phyloP scores from a whole-genome alignment of 306 rosid genomes.

The Comarum palustre region DNA sequence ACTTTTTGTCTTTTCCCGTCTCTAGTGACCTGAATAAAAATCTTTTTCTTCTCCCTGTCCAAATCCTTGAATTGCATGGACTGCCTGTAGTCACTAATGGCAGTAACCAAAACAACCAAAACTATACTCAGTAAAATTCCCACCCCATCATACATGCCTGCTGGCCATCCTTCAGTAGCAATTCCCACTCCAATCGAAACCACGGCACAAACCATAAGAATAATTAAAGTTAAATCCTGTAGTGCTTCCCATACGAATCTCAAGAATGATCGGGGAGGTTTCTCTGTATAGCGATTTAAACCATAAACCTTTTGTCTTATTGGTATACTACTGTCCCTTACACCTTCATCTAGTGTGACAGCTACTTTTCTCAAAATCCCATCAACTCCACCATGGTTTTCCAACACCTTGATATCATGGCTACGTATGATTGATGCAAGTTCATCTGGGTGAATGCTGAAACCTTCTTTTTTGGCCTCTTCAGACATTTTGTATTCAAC shows the following conservation, averaged over 20 bases:
- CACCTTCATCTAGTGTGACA: constrained; percentile 56
- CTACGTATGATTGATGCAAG: constrained; percentile 64
- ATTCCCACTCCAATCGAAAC: constrained; percentile 79
- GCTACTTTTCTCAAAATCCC: constrained; percentile 52
- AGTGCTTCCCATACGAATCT: constrained; percentile 87
- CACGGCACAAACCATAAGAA: constrained; percentile 80
- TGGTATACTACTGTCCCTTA: constrained; percentile 42
- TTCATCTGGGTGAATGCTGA: constrained; percentile 80
- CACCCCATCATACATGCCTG: constrained; percentile 79
- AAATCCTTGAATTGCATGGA: constrained; percentile 80
- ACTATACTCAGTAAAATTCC: constrained; percentile 78
- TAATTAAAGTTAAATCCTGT: constrained; percentile 78
- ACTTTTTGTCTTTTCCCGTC: constrained; percentile 68
- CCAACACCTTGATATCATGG: constrained; percentile 53
- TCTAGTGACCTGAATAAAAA: constrained; percentile 72
- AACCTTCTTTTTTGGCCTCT: constrained; percentile 72
- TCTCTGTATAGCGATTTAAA: constrained; percentile 66
- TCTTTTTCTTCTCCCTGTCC: constrained; percentile 86
- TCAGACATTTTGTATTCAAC: constrained; percentile 51
- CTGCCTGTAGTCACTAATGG: constrained; percentile 85
- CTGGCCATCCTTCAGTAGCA: constrained; percentile 94
- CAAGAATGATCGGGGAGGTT: constrained; percentile 60
- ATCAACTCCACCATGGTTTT: constrained; percentile 49
- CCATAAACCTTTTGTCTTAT: constrained; percentile 74
- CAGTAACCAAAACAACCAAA: constrained; percentile 83